Base-by-base conservation (phyloP, 202 grass and related monocot genomes). In the Eragrostis tef region DNA sequence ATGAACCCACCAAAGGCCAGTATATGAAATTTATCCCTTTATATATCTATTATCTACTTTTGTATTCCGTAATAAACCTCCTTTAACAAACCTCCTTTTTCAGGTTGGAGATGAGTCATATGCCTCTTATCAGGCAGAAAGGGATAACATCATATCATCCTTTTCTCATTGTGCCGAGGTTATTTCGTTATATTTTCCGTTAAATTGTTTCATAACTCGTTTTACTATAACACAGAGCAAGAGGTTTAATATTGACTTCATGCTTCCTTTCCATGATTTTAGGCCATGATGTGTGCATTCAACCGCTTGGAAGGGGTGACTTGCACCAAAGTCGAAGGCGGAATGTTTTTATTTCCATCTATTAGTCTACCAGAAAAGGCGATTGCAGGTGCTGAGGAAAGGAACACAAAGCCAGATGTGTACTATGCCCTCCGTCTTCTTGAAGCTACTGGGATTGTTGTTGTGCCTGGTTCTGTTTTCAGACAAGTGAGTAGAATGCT, bases 31-130 rank as follows among this genome's bases (percentile, higher is more conserved):
- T 3, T 26, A 63, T 63, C 44, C 44, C 29, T 16, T 79, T 49
- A 6, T 0, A 1, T 76, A 42, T 44, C 58, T 43, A 67, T 6
- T 53, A 20, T 36, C 56, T 46, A 60, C 0, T 42, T 53, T 84
- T 75, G 6, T 61, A 48, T 24, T 65, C 43, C 15, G 50, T 57
- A 78, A 66, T 25, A 82, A 67, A 5, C 13, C 27, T 75, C 53
- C 31, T 52, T 77, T 77, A n/a, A 71, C 19, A 81, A 67, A 5
- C 12, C 26, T 74, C 53, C 29, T 51, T 76, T 77, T 85, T 71
- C 85, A 94, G 94, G 77, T 82, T 78, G 94, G 87, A 66, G 94
- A 97, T 87, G 85, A 86, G 80, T 94, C 91, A 75, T 92, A 92
- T 53, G 46, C 85, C 73, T 92, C 74, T 67, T 90, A 71, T 63